Evolutionary conservation across 139 green algal genomes (phyloP), one percentile per base, ranked within the genome.

Genomic region (Coccomyxa sp.): DNA sequence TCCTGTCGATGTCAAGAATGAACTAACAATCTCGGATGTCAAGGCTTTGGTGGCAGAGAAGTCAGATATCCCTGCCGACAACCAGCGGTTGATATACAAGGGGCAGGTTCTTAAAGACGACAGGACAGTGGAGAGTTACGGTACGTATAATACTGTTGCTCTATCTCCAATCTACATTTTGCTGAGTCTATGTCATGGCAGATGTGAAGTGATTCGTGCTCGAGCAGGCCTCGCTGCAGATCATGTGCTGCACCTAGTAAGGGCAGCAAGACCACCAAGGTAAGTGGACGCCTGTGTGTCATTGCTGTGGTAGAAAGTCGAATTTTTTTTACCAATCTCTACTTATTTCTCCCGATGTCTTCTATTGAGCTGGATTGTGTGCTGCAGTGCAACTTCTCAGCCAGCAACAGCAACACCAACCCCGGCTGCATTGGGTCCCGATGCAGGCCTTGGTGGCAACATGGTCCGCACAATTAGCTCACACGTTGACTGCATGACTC

Each of bases 41-140:
- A 98, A 98, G 82, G 87, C 88, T 32, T 76, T 82, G 13, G 85
- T 98, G 0, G 83, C 82, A 0, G 79, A 85, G 27, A 85, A 89
- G 13, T 81, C 63, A 14, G 77, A 82, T 0, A 86, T 93, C 23
- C 45, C 90, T 3, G 82, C 90, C 0, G 82, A 76, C 0, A 84
- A 94, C 71, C 92, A 98, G 79, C 83, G 95, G 0, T 86, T 99
- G 0, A 98, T 99, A 68, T 99, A 97, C 90, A 95, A 96, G 58
- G 96, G 94, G 0, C 82, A 88, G 59, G 83, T 85, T 13, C 80
- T 99, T 0, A 98, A 98, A 82, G 95, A 99, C 67, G 91, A 95
- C 30, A 81, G 87, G 27, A 95, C 93, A 0, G 82, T 99, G 10
- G 87, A 93, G 11, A 91, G 79, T 84, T 98, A 98, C 83, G 92